A percentile compares a stretch with the other conserved stretches of the same genome.
phyloP scores from a whole-genome alignment of 805 yeast species.

The Yarrowia osloensis region DNA sequence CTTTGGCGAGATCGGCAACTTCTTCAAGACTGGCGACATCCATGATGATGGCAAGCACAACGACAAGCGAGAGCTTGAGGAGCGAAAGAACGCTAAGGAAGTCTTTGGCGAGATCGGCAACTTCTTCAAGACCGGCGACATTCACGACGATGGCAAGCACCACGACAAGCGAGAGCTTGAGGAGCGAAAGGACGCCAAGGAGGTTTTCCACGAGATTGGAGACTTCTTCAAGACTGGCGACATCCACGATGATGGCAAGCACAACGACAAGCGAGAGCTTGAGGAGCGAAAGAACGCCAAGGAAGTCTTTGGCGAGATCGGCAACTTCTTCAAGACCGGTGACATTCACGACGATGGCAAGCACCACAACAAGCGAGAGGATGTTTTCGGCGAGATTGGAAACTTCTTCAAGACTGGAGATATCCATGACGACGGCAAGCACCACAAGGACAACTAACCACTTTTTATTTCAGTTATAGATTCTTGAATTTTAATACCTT shows the following conservation, averaged over 20 bases:
- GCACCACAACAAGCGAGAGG: neutral
- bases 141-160: constrained; percentile 5
- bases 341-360: constrained; percentile 9
- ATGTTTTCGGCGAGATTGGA: neutral
- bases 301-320: neutral
- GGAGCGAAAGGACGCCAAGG: neutral
- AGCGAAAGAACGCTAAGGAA: too few species aligned
- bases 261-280: neutral
- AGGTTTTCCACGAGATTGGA: constrained; percentile 8
- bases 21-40: too few species aligned
- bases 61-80: too few species aligned
- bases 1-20: too few species aligned
- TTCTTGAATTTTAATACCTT: neutral
- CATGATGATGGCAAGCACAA: too few species aligned
- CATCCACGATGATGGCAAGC: constrained; percentile 12
- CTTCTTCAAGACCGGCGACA: constrained; percentile 14
- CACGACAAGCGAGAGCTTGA: neutral
- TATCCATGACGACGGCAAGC: constrained; percentile 12
- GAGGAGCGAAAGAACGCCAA: constrained; percentile 2
- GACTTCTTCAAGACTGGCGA: constrained; percentile 18
- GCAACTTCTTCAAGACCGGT: constrained; percentile 20
- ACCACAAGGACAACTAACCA: constrained; percentile 1
- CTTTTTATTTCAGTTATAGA: neutral
- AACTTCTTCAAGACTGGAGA: constrained; percentile 21
- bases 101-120: neutral